A percentile compares a stretch with the other conserved stretches of the same genome.
Evolutionary conservation across 768 basidiomycete genomes (phyloP).

Genomic region (Psilocybe sp.): DNA sequence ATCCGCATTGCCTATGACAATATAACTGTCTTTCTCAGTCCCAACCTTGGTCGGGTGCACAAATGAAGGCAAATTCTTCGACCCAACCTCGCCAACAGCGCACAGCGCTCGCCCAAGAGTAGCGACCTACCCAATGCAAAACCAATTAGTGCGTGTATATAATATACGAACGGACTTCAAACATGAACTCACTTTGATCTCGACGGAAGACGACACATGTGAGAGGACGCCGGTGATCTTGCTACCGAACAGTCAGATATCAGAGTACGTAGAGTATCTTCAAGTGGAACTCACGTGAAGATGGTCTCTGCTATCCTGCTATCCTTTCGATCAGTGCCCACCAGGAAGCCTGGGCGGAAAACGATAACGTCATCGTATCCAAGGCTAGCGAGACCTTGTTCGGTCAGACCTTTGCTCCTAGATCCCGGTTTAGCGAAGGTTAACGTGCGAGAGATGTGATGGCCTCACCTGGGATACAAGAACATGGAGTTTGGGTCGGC

Average conservation of each 20-base stretch:
- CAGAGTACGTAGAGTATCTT: not conserved
- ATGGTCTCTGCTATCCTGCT: slow-evolving; percentile 38
- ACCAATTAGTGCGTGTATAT: not conserved
- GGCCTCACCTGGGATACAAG: slow-evolving; percentile 47
- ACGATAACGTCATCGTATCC: slow-evolving; percentile 72
- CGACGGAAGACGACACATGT: slow-evolving; percentile 30
- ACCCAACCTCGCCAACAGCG: slow-evolving; percentile 54
- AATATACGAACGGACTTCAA: not conserved
- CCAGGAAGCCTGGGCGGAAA: slow-evolving; percentile 61
- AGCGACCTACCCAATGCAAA: slow-evolving; percentile 35
- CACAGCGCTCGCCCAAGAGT: slow-evolving; percentile 53
- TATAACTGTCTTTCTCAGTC: slow-evolving; percentile 39
- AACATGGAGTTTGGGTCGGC: slow-evolving; percentile 49
- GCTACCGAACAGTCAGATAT: slow-evolving; percentile 21
- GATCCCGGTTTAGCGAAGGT: not conserved
- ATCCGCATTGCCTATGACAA: slow-evolving; percentile 54
- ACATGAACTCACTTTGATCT: slow-evolving; percentile 43
- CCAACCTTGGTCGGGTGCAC: slow-evolving; percentile 41
- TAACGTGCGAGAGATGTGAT: not conserved
- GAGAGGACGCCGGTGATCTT: slow-evolving; percentile 34
- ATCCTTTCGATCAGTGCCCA: slow-evolving; percentile 43
- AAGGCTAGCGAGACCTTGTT: slow-evolving; percentile 59
- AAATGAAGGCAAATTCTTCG: slow-evolving; percentile 34
- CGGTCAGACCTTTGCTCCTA: slow-evolving; percentile 77
- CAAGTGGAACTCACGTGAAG: slow-evolving; percentile 31